These are phyloP conservation scores for Pythium sukuiense DNA, from an alignment of 352 stramenopile species.

Conservation along the genomic window DNA sequence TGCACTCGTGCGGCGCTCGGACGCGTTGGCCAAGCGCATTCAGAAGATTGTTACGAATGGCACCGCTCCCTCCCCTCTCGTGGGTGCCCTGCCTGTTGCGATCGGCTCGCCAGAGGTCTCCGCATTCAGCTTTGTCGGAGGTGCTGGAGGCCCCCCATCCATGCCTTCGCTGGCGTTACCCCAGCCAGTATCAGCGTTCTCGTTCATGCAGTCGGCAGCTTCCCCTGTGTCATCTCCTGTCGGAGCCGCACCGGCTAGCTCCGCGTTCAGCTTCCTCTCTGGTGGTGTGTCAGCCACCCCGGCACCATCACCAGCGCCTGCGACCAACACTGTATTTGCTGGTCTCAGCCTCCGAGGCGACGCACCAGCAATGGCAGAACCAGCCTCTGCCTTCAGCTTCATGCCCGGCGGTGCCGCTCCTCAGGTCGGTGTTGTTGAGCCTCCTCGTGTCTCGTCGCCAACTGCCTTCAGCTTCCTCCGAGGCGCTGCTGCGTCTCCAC, in stretches of 20 bases:
- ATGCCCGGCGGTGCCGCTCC: conserved; percentile 32
- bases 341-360: conserved; percentile 47
- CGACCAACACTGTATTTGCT: conserved; percentile 46
- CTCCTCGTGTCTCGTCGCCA: conserved; percentile 45
- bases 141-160: background rate
- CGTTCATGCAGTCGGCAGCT: conserved; percentile 25
- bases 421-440: conserved; percentile 29
- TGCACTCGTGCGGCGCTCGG: conserved; percentile 59
- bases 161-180: conserved; percentile 17
- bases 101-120: conserved; percentile 35
- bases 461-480: conserved; percentile 64
- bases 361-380: conserved; percentile 24
- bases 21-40: conserved; percentile 64
- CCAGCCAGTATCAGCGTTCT: conserved; percentile 19
- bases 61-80: conserved; percentile 16
- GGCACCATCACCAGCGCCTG: conserved; percentile 4
- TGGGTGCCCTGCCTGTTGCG: background rate
- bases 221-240: conserved; percentile 15
- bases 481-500: conserved; percentile 34
- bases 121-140: conserved; percentile 57
- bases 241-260: conserved; percentile 20
- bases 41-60: conserved; percentile 39
- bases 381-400: conserved; percentile 54
- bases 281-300: background rate
- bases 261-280: conserved; percentile 29